These are phyloP conservation scores for Anthracocystis setariae DNA, from an alignment of 1,284 basidiomycete genomes.

Conservation along the genomic window DNA sequence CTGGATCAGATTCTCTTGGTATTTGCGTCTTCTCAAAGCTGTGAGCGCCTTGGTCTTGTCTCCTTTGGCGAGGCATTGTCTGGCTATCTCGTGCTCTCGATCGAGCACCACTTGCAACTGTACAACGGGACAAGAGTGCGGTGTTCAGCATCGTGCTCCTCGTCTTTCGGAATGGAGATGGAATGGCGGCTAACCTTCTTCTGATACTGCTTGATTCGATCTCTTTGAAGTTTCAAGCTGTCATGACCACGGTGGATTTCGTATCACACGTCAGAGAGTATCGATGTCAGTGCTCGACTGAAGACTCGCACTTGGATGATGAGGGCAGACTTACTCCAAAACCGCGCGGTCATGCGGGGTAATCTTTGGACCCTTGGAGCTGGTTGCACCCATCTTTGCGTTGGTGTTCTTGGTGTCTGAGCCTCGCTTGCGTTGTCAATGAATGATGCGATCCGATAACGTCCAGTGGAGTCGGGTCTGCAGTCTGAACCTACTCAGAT, in stretches of 20 bases:
- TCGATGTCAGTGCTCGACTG: not conserved
- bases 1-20: conserved; percentile 84
- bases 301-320: not conserved
- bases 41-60: conserved; percentile 86
- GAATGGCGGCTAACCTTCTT: conserved; percentile 76
- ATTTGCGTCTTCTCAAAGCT: conserved; percentile 87
- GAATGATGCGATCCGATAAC: no score
- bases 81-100: conserved; percentile 88
- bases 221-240: conserved; percentile 92
- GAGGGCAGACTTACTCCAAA: conserved; percentile 78
- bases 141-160: not conserved
- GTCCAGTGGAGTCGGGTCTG: no score
- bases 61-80: conserved; percentile 80
- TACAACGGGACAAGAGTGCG: not conserved
- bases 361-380: conserved; percentile 73
- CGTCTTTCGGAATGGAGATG: not conserved
- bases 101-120: conserved; percentile 88
- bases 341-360: conserved; percentile 92
- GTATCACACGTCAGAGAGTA: not conserved
- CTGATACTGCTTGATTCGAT: conserved; percentile 94
- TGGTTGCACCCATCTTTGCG: conserved; percentile 50
- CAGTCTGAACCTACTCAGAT: no score
- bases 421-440: no score
- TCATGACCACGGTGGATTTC: not conserved
- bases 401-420: not conserved